A percentile compares a stretch with the other conserved stretches of the same genome.
Conservation (phyloP, 352 stramenopile genomes). For the Phytophthora kernoviae region DNA sequence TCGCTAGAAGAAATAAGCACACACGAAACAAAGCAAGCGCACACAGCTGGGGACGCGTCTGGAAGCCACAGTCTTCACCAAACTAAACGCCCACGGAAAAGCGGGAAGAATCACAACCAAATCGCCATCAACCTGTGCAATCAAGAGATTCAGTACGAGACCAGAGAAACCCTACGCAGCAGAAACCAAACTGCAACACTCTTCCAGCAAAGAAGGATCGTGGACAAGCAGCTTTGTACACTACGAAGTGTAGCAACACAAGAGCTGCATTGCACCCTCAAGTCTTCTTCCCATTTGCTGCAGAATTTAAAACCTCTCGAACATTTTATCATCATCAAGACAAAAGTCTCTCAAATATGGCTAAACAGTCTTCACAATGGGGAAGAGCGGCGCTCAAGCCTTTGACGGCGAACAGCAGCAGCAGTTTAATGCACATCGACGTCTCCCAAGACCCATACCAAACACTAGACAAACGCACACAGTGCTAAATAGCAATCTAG, state of each 20-base stretch:
- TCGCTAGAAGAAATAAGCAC: conserved; percentile 24
- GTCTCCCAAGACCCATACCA: conserved; percentile 2
- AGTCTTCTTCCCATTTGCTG: conserved; percentile 23
- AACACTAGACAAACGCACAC: conserved; percentile 1
- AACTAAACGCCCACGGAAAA: conserved; percentile 4
- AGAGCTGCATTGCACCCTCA: background rate
- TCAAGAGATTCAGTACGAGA: conserved; percentile 1
- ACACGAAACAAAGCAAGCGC: conserved; percentile 5
- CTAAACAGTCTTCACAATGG: conserved; percentile 46
- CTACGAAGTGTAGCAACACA: background rate
- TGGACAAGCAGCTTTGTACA: conserved; percentile 2
- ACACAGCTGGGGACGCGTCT: conserved; percentile 5
- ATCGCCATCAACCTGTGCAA: conserved; percentile 7
- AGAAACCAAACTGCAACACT: conserved; percentile 24
- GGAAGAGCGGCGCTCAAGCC: conserved; percentile 33
- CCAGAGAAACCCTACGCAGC: conserved; percentile 4
- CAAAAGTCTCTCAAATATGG: conserved; percentile 43
- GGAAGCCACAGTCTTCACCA: conserved; percentile 2
- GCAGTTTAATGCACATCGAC: conserved; percentile 5
- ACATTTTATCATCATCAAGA: conserved; percentile 40
- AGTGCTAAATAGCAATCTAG: background rate
- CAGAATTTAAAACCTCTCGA: conserved; percentile 45
- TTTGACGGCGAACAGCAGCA: conserved; percentile 19
- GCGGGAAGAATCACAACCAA: conserved; percentile 24
- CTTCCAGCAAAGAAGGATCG: conserved; percentile 22